A percentile compares a stretch with the other conserved stretches of the same genome.
These are phyloP conservation scores for Rhodosporidiobolus sp. DNA, from an alignment of 768 basidiomycete genomes.

Conservation along the genomic window DNA sequence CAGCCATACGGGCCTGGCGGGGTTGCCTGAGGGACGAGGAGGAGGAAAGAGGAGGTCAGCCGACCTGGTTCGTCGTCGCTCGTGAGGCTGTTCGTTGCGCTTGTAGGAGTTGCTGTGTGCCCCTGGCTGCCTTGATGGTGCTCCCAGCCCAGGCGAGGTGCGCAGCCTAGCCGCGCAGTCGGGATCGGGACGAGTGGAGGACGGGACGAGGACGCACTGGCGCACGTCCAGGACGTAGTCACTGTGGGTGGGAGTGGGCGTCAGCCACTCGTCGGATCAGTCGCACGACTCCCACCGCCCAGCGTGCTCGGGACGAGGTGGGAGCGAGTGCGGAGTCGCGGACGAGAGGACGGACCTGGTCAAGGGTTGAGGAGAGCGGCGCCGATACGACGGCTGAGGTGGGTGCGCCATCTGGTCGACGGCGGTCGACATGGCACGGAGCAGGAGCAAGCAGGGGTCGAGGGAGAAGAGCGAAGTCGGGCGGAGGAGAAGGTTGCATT, in stretches of 20 bases:
- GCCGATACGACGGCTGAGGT: not conserved
- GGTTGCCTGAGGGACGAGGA: conserved; percentile 11
- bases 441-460: too few relatives aligned
- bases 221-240: conserved; percentile 8
- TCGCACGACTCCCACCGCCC: too few relatives aligned
- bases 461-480: too few relatives aligned
- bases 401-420: not conserved
- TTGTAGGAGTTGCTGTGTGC: not conserved
- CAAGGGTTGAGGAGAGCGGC: not conserved
- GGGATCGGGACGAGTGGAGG: too few relatives aligned
- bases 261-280: too few relatives aligned
- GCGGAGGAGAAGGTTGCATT: too few relatives aligned
- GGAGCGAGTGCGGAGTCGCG: not conserved
- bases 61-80: not conserved
- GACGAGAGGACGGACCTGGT: not conserved
- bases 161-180: too few relatives aligned
- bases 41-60: not conserved
- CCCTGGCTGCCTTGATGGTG: not conserved
- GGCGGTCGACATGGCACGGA: too few relatives aligned
- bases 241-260: not conserved
- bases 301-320: too few relatives aligned
- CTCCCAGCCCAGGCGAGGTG: too few relatives aligned
- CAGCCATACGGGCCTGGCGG: conserved; percentile 22
- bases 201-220: not conserved
- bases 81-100: not conserved